phyloP scores from a whole-genome alignment of 1,284 basidiomycete genomes.

The Salmacisia buchloeana region DNA sequence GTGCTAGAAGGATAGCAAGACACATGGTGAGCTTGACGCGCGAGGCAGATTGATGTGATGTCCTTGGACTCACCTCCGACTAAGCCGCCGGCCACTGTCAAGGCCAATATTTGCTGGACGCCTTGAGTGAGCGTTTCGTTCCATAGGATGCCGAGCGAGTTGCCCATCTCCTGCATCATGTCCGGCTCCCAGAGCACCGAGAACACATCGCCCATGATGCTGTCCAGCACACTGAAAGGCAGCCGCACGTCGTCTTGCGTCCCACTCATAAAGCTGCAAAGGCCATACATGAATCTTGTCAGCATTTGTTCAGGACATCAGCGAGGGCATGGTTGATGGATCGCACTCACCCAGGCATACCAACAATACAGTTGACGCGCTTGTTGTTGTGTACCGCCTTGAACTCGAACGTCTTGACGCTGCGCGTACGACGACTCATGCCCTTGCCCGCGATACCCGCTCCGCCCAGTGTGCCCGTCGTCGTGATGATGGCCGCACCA shows the following conservation, averaged over 20 bases:
- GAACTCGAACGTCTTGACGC: conserved; percentile 49
- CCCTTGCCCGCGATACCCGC: conserved; percentile 44
- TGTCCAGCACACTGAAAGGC: conserved; percentile 49
- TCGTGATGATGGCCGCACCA: conserved; percentile 48
- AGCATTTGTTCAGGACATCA: neutral
- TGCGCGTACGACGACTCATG: conserved; percentile 43
- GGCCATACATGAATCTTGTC: neutral
- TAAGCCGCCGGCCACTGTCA: conserved; percentile 47
- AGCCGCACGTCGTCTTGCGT: conserved; percentile 43
- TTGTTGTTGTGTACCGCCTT: conserved; percentile 50
- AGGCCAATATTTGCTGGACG: conserved; percentile 46
- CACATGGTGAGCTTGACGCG: no score
- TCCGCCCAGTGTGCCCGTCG: conserved; percentile 45
- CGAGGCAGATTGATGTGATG: neutral
- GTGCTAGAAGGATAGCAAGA: conserved; percentile 19
- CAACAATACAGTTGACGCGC: conserved; percentile 47
- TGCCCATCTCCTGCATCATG: conserved; percentile 51
- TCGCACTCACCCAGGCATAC: conserved; percentile 30
- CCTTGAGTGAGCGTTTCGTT: conserved; percentile 50
- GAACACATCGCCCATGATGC: conserved; percentile 48
- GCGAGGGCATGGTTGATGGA: neutral
- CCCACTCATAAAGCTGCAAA: conserved; percentile 40
- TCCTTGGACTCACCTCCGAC: conserved; percentile 26
- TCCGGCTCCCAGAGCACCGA: conserved; percentile 49
- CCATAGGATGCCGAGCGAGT: conserved; percentile 48